Percentiles rank a stretch among this genome's conserved stretches.
Conservation (phyloP, 345 rosid species). For the Ceriops tagal region DNA sequence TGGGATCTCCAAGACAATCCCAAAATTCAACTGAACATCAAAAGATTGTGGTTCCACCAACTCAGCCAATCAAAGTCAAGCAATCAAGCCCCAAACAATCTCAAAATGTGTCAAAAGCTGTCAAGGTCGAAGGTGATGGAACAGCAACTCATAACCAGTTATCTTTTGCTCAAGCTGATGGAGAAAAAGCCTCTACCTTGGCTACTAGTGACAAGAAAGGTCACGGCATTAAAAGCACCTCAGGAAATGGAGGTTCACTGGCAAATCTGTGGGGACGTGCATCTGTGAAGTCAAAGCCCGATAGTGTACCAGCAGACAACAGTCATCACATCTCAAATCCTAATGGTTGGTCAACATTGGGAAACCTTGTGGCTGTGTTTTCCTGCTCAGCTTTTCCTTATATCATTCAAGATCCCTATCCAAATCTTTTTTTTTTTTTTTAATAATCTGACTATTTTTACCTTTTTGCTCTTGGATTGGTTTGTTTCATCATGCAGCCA, state of each 20-base stretch:
- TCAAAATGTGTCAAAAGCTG: slow-evolving; percentile 29
- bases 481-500: slow-evolving; percentile 30
- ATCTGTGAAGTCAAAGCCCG: slow-evolving; percentile 50
- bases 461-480: neutral
- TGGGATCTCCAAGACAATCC: slow-evolving; percentile 30
- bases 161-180: slow-evolving; percentile 37
- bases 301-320: slow-evolving; percentile 27
- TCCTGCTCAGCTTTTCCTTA: neutral
- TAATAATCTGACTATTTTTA: neutral
- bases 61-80: slow-evolving; percentile 37
- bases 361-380: neutral
- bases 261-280: slow-evolving; percentile 78
- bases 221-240: slow-evolving; percentile 39
- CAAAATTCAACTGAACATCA: slow-evolving; percentile 22
- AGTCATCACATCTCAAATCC: slow-evolving; percentile 21
- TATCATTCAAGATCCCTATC: neutral
- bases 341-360: slow-evolving; percentile 39
- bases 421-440: neutral
- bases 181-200: slow-evolving; percentile 38
- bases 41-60: slow-evolving; percentile 22
- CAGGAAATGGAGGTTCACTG: slow-evolving; percentile 51
- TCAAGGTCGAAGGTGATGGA: slow-evolving; percentile 33
- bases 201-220: slow-evolving; percentile 41
- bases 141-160: slow-evolving; percentile 30
- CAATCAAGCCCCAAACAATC: slow-evolving; percentile 38